Evolutionary conservation across 768 basidiomycete genomes (phyloP), one percentile per base, ranked within the genome.

Genomic region (Russula sp.): DNA sequence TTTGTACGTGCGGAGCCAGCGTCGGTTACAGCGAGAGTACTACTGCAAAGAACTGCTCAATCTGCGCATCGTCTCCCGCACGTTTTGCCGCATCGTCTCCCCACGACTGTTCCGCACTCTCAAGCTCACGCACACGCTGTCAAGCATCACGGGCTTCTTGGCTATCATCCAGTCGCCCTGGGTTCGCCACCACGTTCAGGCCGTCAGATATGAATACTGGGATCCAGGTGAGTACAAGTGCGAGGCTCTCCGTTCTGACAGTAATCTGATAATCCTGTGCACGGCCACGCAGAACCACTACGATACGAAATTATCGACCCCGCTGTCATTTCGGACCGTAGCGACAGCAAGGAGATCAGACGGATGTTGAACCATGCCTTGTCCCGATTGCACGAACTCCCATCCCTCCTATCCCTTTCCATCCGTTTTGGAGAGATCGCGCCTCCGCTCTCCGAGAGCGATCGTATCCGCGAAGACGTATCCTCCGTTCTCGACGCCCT

Each of bases 201-300:
- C 14, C 1, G 54, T 65, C 22, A 56, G 16, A n/a, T 65, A 65
- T 40, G 59, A 61, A 32, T 65, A 65, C 24, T 65, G 64, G 64
- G 38, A 65, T 36, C 64, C 64, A 65, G 64, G 64, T 61, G 28
- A 51, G 59, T 40, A 48, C 22, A 40, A 40, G 20, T 18, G 16
- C 16, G 38, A 40, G 14, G 38, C 5, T 40, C 36, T 36, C 36
- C 36, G 36, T 13, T 36, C 36, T 36, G 36, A 36, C 38, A 16
- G 5, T 18, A 40, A 40, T 18, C 6, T 5, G 14, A 14, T 38
- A 38, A 38, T 14, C 38, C 14, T 13, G 16, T 13, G 36, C 5
- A 11, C 8, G 1, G 10, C 11, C 20, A 14, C 42, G 4, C 24
- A 65, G 64, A 65, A 18, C 53, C 48, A n/a, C 40, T 51, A 18